A percentile compares a stretch with the other conserved stretches of the same genome.
Evolutionary conservation across 2,329 filamentous ascomycete species (phyloP).

Genomic region (Leptosphaerulina australis): DNA sequence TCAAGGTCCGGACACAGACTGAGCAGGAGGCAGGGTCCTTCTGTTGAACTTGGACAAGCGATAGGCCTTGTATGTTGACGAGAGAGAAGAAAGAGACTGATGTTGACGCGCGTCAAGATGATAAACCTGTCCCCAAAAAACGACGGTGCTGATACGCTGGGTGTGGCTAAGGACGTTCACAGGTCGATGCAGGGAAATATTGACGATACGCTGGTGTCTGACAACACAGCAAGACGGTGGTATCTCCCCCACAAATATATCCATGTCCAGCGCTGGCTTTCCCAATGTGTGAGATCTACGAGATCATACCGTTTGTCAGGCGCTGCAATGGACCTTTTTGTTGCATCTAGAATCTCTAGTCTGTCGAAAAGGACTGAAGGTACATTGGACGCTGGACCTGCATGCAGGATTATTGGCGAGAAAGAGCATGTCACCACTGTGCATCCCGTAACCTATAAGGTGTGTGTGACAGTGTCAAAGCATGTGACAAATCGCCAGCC

Average conservation of each 20-base stretch:
- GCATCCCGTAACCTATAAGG: slow-evolving; percentile 18
- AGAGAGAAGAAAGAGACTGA: slow-evolving; percentile 3
- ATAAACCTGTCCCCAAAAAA: not conserved
- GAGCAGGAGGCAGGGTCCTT: not conserved
- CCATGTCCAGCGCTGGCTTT: not conserved
- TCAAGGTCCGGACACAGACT: not conserved
- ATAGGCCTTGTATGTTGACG: not conserved
- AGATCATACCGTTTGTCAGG: not conserved
- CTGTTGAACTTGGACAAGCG: not conserved
- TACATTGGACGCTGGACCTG: slow-evolving; percentile 22
- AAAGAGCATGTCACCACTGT: slow-evolving; percentile 24
- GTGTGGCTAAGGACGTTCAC: slow-evolving; percentile 3
- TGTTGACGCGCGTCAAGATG: slow-evolving; percentile 13
- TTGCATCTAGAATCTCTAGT: slow-evolving; percentile 7
- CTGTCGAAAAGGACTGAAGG: slow-evolving; percentile 2
- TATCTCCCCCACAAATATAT: slow-evolving; percentile 1
- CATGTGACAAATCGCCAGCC: slow-evolving; percentile 37
- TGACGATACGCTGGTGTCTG: slow-evolving; percentile 26
- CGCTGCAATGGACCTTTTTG: slow-evolving; percentile 8
- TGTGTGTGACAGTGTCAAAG: slow-evolving; percentile 24
- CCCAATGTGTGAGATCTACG: not conserved
- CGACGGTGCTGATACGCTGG: slow-evolving; percentile 3
- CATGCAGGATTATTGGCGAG: slow-evolving; percentile 22
- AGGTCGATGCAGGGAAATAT: slow-evolving; percentile 25
- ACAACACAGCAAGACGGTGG: slow-evolving; percentile 23